Evolutionary conservation across 345 rosid species (phyloP).

Genomic region (Rhodamnia rubescens): DNA sequence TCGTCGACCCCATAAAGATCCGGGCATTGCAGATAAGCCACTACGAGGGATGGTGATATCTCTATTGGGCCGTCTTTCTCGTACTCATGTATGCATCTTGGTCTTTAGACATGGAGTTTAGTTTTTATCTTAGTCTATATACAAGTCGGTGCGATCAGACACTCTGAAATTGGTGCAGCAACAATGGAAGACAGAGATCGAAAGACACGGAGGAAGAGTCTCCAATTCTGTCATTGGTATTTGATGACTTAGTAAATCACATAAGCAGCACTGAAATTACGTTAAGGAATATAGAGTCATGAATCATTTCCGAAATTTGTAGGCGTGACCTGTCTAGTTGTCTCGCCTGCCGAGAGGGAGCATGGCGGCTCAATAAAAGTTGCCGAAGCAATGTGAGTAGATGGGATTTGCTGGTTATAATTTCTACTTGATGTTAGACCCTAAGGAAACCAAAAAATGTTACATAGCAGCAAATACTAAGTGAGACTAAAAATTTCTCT

Average conservation of each 20-base stretch:
- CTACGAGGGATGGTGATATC: conserved; percentile 58
- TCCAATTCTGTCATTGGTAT: conserved; percentile 41
- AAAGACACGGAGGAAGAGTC: conserved; percentile 54
- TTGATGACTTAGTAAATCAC: not conserved
- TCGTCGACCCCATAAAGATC: conserved; percentile 30
- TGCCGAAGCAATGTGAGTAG: conserved; percentile 59
- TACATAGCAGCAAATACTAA: not conserved
- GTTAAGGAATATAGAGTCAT: not conserved
- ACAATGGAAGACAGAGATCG: conserved; percentile 48
- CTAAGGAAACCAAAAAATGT: not conserved
- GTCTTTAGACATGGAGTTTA: not conserved
- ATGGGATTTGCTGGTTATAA: not conserved
- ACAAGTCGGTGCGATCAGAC: not conserved
- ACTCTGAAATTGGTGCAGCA: conserved; percentile 24
- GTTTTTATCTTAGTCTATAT: not conserved
- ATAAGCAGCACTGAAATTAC: not conserved
- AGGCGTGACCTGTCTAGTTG: conserved; percentile 61
- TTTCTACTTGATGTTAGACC: not conserved
- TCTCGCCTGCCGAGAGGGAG: conserved; percentile 48
- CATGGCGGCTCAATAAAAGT: conserved; percentile 57
- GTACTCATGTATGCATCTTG: conserved; percentile 41
- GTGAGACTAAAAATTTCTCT: not conserved
- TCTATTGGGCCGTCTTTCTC: conserved; percentile 53
- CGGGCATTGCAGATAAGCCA: conserved; percentile 33
- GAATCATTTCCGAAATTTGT: not conserved